These are phyloP conservation scores for Macrolepiota albuminosa DNA, from an alignment of 768 basidiomycete genomes.

Conservation along the genomic window DNA sequence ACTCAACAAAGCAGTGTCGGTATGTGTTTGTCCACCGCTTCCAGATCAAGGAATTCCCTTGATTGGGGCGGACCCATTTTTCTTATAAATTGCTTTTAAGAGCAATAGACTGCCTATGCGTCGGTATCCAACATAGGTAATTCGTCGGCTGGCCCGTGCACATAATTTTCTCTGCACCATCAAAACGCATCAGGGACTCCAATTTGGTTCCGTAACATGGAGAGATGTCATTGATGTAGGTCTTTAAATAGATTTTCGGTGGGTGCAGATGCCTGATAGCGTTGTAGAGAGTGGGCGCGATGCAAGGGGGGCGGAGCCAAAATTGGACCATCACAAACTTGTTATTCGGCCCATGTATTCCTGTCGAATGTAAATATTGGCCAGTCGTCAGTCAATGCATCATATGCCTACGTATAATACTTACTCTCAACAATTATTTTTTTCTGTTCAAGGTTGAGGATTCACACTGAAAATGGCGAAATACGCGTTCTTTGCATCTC, in stretches of 20 bases:
- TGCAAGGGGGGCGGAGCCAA: background rate
- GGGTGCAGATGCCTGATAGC: background rate
- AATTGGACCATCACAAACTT: background rate
- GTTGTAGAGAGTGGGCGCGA: background rate
- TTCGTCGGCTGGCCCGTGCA: background rate
- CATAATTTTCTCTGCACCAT: background rate
- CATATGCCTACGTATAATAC: background rate
- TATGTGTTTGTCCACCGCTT: constrained; percentile 8
- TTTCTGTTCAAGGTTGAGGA: background rate
- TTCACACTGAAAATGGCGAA: background rate
- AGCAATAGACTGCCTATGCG: background rate
- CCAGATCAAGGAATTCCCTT: constrained; percentile 9
- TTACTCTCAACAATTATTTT: background rate
- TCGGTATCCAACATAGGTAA: constrained; percentile 11
- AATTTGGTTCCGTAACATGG: background rate
- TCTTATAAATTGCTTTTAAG: constrained; percentile 5
- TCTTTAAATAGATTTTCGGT: background rate
- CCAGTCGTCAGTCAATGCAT: background rate
- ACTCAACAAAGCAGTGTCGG: constrained; percentile 12
- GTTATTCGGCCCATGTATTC: background rate
- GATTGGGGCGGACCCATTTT: constrained; percentile 23
- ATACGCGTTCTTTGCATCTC: background rate
- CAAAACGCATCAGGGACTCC: background rate
- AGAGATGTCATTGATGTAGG: background rate
- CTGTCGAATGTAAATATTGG: background rate